Evolutionary conservation across 176 grass and related monocot genomes (phyloP).

Genomic region (Poa pratensis): DNA sequence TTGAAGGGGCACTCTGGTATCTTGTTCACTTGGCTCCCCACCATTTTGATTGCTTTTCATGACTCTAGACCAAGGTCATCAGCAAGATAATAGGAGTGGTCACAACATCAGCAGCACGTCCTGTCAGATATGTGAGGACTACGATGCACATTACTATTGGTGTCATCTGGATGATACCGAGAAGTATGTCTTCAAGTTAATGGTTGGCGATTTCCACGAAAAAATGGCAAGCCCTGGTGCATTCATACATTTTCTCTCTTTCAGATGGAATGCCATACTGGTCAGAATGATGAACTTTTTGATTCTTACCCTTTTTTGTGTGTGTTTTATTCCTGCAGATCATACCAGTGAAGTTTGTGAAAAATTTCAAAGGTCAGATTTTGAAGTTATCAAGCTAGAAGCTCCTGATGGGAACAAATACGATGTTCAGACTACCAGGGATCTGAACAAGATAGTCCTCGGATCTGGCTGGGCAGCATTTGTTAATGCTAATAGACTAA

Average conservation of each 20-base stretch:
- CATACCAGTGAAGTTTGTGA: constrained; percentile 51
- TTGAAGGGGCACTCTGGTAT: background rate
- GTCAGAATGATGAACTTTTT: background rate
- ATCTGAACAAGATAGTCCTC: constrained; percentile 34
- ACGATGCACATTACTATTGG: constrained; percentile 7
- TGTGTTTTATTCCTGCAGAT: constrained; percentile 12
- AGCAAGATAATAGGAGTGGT: background rate
- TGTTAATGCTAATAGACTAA: background rate
- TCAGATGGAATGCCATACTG: background rate
- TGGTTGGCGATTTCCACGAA: constrained; percentile 23
- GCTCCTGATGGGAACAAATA: constrained; percentile 40
- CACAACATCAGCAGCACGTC: background rate
- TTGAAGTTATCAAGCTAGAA: constrained; percentile 43
- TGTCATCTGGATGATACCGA: constrained; percentile 11
- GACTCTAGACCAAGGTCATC: background rate
- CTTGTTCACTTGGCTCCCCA: background rate
- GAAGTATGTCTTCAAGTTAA: constrained; percentile 20
- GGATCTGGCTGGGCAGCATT: constrained; percentile 57
- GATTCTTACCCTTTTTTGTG: background rate
- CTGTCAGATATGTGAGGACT: background rate
- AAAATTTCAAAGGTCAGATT: constrained; percentile 43
- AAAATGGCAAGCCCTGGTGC: constrained; percentile 21
- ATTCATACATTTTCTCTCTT: background rate
- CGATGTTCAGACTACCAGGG: constrained; percentile 25
- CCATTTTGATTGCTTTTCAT: constrained; percentile 7